Conservation (phyloP, 140 eudicot species). For the Oenanthe javanica region DNA sequence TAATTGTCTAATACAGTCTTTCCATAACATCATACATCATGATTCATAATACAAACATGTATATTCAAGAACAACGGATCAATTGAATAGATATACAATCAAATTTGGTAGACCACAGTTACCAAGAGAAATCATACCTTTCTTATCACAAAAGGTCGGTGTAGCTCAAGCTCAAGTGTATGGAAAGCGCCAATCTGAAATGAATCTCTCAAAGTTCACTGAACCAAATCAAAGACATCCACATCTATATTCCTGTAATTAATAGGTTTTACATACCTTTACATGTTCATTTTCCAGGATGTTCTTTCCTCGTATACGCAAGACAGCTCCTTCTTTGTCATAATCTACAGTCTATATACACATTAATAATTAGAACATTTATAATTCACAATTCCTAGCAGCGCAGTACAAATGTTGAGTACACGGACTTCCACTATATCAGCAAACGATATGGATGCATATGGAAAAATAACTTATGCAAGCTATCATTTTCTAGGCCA, state of each 20-base stretch:
- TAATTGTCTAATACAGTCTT: background rate
- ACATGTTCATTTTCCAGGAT: slow-evolving; percentile 86
- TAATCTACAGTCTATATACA: slow-evolving; percentile 61
- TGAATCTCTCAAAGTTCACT: background rate
- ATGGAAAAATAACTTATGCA: background rate
- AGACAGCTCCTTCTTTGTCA: slow-evolving; percentile 86
- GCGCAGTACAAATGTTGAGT: background rate
- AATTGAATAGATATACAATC: background rate
- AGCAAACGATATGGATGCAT: background rate
- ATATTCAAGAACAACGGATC: background rate
- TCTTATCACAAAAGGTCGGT: slow-evolving; percentile 84
- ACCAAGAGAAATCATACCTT: slow-evolving; percentile 45
- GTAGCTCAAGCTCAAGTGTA: slow-evolving; percentile 83
- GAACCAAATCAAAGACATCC: background rate
- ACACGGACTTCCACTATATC: background rate
- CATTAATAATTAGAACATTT: background rate
- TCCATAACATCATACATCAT: background rate
- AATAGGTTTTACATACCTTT: slow-evolving; percentile 39
- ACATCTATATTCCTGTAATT: background rate
- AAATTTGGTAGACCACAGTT: background rate
- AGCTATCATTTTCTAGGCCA: background rate
- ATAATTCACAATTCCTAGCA: background rate
- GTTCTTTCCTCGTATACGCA: slow-evolving; percentile 93
- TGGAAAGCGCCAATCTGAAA: slow-evolving; percentile 93
- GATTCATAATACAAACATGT: background rate